Base-by-base conservation (phyloP, 768 basidiomycete genomes). In the Termitomyces sp. region DNA sequence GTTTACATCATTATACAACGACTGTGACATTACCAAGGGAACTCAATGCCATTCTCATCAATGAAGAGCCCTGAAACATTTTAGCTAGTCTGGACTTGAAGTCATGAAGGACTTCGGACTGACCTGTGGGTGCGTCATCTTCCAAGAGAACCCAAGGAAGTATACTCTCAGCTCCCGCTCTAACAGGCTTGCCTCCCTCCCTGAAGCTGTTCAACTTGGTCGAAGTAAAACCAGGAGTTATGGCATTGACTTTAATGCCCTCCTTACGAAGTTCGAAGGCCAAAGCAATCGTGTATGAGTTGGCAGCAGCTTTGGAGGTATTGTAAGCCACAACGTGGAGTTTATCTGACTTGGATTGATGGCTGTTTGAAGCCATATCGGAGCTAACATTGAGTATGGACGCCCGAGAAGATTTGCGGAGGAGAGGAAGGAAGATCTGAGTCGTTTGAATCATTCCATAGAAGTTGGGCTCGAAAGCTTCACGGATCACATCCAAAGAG, bases 221-320 rank as follows among this genome's bases (percentile, higher is more conserved):
- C 28, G 74, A 69, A 1, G 75, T 79, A 57, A 70, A 86, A 0
- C 87, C 87, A 16, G 87, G 87, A 0, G 83, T 84, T 4, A 87
- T 70, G 1, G 77, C 73, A 65, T 88, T 88, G 45, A 86, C 82
- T 57, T 81, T 80, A 61, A 88, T 84, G 22, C 68, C 68, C 55
- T 76, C 72, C 20, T 68, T 62, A 3, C 75, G 77, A 72, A 88
- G 77, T 67, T 88, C 86, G 16, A 81, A 77, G 1, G 87, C 84
- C n/a, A 89, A 72, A 1, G 80, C 81, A 57, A 82, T 83, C 0
- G 78, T 72, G 51, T 88, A 80, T 44, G 80, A 79, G 47, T 85
- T 83, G 0, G 81, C 83, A 8, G 88, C 88, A 0, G 82, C 86
- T 71, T 89, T 89, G 59, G 82, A 85, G 2, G 86, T 83, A 62